phyloP scores from a whole-genome alignment of 768 basidiomycete species.

The Boletus pseudo-olivaceus region DNA sequence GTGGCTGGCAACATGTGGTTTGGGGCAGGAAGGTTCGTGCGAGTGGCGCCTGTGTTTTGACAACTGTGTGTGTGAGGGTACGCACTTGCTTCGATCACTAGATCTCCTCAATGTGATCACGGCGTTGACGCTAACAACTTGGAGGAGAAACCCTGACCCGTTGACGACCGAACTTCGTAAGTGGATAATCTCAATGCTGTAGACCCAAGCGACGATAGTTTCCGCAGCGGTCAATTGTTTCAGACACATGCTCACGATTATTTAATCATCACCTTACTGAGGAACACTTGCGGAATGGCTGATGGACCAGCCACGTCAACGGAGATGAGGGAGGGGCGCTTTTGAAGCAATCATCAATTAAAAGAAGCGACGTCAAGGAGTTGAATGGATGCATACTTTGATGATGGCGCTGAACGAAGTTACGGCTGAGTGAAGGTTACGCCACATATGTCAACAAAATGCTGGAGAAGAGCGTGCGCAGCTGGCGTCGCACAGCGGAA shows the following conservation, averaged over 20 bases:
- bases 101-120: slow-evolving; percentile 4
- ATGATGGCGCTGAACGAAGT: slow-evolving; percentile 4
- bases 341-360: slow-evolving; percentile 12
- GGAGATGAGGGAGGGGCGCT: slow-evolving; percentile 22
- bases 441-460: slow-evolving; percentile 16
- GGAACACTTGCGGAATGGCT: neutral
- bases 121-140: slow-evolving; percentile 10
- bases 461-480: slow-evolving; percentile 1
- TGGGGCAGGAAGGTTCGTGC: slow-evolving; percentile 13
- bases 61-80: neutral
- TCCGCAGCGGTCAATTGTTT: neutral
- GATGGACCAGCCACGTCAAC: slow-evolving; percentile 3
- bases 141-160: slow-evolving; percentile 1
- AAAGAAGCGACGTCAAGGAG: slow-evolving; percentile 13
- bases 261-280: neutral
- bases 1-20: slow-evolving; percentile 24
- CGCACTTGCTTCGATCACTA: slow-evolving; percentile 1
- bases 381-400: slow-evolving; percentile 11
- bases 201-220: neutral
- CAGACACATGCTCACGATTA: neutral
- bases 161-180: neutral
- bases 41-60: slow-evolving; percentile 17
- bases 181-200: neutral
- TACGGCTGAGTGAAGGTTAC: slow-evolving; percentile 1
- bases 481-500: slow-evolving; percentile 3